Evolutionary conservation across 225 moss, liverwort and hornwort species (phyloP), one percentile per base, ranked within the genome.

Genomic region (Marchantia polymorpha): DNA sequence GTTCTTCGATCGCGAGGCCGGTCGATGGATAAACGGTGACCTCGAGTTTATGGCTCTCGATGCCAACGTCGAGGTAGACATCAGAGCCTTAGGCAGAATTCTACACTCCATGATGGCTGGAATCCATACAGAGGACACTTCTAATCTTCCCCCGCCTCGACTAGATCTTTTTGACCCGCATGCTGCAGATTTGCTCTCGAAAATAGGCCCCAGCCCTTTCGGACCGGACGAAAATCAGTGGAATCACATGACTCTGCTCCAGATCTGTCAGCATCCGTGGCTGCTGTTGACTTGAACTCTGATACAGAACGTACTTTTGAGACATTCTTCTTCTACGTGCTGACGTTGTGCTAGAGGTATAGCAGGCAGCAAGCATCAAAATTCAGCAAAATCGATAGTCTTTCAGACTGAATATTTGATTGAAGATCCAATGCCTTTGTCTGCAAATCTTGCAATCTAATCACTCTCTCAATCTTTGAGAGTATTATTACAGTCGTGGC

Each of bases 211-310:
- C 0, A 48, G 13, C 13, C 64, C 77, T 12, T 77, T 39, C 16
- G 77, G 65, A 8, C 51, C 64, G 4, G 23, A 31, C 6, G 77
- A 65, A 8, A 29, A 51, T 14, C 19, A 75, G 30, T 31, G 39
- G 39, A 10, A 3, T 19, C n/a, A 23, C 64, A 48, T 47, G 3
- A 14, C 23, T 17, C 64, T 77, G 64, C 25, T 65, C 25, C 19
- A 39, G 7, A 27, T 77, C 20, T 77, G 77, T 19, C 20, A 29
- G 19, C 64, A 77, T 29, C 65, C 77, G 25, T 77, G 77, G 77
- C 48, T 77, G 20, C 54, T 39, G 39, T 39, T 39, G 39, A 39
- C 39, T 39, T 39, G 5, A 5, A 5, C 39, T 39, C 39, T 5
- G 39, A 39, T 5, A 39, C 5, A 39, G 2, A 39, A 39, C 5